phyloP scores from a whole-genome alignment of 192 early-diverging fungal species.

The Coemansia sp. region DNA sequence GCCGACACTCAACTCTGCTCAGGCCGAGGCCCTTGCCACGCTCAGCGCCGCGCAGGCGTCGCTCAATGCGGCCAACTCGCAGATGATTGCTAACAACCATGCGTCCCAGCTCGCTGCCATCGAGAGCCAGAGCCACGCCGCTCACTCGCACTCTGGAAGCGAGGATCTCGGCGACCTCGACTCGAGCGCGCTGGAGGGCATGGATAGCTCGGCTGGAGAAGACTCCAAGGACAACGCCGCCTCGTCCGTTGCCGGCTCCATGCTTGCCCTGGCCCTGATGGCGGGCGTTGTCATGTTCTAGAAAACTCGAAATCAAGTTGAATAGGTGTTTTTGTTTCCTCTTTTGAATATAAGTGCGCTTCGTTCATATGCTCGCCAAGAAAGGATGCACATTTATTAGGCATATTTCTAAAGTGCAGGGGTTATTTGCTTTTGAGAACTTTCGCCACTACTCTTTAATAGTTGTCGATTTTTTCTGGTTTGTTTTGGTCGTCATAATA shows the following conservation, averaged over 20 bases:
- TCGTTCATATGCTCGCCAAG: neutral
- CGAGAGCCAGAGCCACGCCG: constrained; percentile 35
- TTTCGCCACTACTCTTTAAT: too few relatives aligned
- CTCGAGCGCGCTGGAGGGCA: constrained; percentile 22
- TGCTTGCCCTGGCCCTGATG: constrained; percentile 36
- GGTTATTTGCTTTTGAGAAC: too few relatives aligned
- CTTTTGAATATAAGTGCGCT: constrained; percentile 1
- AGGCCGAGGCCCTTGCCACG: constrained; percentile 43
- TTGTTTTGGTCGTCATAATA: too few relatives aligned
- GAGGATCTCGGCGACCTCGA: constrained; percentile 34
- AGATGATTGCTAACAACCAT: constrained; percentile 36
- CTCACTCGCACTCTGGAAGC: constrained; percentile 14
- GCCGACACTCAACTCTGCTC: constrained; percentile 45
- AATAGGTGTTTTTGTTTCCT: neutral
- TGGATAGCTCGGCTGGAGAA: constrained; percentile 13
- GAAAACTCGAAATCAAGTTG: neutral
- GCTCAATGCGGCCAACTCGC: constrained; percentile 41
- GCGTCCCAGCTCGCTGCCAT: constrained; percentile 49
- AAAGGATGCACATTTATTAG: neutral
- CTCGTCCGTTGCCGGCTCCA: constrained; percentile 29
- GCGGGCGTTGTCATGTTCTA: constrained; percentile 51
- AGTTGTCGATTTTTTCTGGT: neutral
- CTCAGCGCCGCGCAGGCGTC: constrained; percentile 49
- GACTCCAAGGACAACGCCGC: constrained; percentile 18
- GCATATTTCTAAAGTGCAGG: too few relatives aligned